These are phyloP conservation scores for Colletotrichum sp. DNA, from an alignment of 2,329 filamentous ascomycete genomes.

Conservation along the genomic window DNA sequence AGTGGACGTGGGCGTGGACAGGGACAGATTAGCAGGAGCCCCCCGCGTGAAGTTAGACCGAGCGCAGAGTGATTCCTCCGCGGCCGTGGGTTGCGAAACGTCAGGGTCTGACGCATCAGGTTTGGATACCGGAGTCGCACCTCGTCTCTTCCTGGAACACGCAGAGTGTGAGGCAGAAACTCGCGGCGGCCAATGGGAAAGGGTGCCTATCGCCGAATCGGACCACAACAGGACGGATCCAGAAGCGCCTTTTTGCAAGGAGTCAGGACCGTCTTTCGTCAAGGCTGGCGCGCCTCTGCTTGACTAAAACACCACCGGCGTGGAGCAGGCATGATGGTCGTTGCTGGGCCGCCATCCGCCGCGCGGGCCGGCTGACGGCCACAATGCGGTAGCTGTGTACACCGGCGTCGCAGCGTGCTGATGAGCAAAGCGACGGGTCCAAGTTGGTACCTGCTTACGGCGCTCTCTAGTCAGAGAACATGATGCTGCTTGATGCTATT, in stretches of 20 bases:
- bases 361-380: constrained; percentile 11
- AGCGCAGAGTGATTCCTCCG: constrained; percentile 18
- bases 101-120: constrained; percentile 20
- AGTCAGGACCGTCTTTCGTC: constrained; percentile 8
- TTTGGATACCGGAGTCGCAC: constrained; percentile 23
- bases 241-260: constrained; percentile 18
- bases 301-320: constrained; percentile 17
- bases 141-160: constrained; percentile 22
- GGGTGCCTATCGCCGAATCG: constrained; percentile 22
- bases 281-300: constrained; percentile 18
- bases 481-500: neutral
- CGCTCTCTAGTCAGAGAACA: neutral
- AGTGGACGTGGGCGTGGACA: neutral
- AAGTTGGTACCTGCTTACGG: neutral
- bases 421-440: neutral
- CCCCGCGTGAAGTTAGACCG: constrained; percentile 19
- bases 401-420: neutral
- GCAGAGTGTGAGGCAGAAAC: constrained; percentile 22
- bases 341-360: constrained; percentile 20
- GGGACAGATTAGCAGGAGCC: constrained; percentile 1
- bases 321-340: constrained; percentile 19
- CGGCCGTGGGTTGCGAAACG: constrained; percentile 17
- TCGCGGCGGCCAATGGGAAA: constrained; percentile 15
- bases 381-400: constrained; percentile 14
- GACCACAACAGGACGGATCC: constrained; percentile 21